These are phyloP conservation scores for Isoetes taiwanensis DNA, from an alignment of 75 land plant species.

Conservation along the genomic window DNA sequence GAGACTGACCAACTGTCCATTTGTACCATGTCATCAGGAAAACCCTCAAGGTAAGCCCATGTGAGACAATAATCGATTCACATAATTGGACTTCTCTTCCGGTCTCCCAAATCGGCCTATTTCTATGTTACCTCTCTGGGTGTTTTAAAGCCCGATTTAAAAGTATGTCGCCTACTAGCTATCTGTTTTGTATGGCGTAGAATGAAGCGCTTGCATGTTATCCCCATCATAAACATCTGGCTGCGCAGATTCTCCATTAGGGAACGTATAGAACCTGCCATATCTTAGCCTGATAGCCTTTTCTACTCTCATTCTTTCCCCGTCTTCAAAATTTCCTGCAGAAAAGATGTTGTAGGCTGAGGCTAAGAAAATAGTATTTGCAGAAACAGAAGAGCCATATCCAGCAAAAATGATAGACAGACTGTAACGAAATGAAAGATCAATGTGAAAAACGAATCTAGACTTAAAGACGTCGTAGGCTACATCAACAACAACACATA, in stretches of 20 bases:
- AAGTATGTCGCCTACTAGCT: constrained; percentile 2
- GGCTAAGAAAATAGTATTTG: no score
- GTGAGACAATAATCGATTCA: constrained; percentile 80
- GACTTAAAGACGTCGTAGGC: no score
- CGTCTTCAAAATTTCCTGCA: constrained; percentile 49
- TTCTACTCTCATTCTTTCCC: constrained; percentile 46
- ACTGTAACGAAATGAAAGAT: no score
- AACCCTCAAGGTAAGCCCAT: constrained; percentile 70
- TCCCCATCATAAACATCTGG: constrained; percentile 92
- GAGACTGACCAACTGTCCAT: constrained; percentile 88
- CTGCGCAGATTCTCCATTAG: constrained; percentile 93
- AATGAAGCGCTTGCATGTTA: constrained; percentile 39
- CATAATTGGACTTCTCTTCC: constrained; percentile 37
- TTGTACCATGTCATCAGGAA: constrained; percentile 94
- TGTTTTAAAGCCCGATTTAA: constrained; percentile 58
- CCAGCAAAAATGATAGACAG: no score
- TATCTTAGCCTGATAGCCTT: constrained; percentile 44
- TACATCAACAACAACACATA: no score
- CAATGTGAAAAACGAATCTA: no score
- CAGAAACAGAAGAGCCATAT: no score
- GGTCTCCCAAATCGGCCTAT: constrained; percentile 76
- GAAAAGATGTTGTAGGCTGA: no score
- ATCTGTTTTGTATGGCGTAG: background rate
- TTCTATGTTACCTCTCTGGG: constrained; percentile 71
- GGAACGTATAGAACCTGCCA: constrained; percentile 84